Base-by-base conservation (phyloP, 257 asterid genomes). In the Solanum habrochaites region DNA sequence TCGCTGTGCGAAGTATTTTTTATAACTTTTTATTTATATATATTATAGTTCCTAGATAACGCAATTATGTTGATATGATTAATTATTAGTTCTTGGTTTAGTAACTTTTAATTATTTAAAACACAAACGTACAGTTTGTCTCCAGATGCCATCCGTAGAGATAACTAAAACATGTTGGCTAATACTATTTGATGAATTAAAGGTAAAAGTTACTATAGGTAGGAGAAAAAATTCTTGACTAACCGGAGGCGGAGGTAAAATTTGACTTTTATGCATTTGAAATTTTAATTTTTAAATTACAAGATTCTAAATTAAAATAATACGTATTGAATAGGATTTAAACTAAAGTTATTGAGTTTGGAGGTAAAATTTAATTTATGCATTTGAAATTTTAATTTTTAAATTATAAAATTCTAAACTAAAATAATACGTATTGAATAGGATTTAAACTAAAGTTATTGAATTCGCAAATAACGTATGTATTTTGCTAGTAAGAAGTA, bases 21-120 rank as follows among this genome's bases (percentile, higher is more conserved):
- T 37, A 20, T 72, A 72, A 37, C 21, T 32, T 70, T 70, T 2
- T 23, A 74, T 74, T 74, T 4, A 15, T 45, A 47, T 47, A 52
- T 23, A n/a, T 75, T 75, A 77, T 77, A 42, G 83, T 15, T 80
- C 43, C 29, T 4, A 49, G 66, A 49, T 80, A 80, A 80, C 45
- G 69, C 69, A 80, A 80, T 80, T 47, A 49, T 49, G 45, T 11
- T 80, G 85, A 18, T 80, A 80, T 80, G 69, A 80, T 80, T 80
- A 80, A 47, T 29, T 5, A 80, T 80, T 47, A 47, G 85, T 18
- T 80, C 20, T 80, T 80, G 69, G 43, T 18, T 25, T 47, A 80
- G 29, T 80, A 18, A 80, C 29, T 47, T 47, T 16, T 47, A 49
- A 47, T 47, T 25, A 47, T 47, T 27, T 47, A 8, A 43, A 47